Percentiles rank a stretch among this genome's conserved stretches.
Evolutionary conservation across 192 early-diverging fungal species (phyloP).

Genomic region (Chytriomyces sp.): DNA sequence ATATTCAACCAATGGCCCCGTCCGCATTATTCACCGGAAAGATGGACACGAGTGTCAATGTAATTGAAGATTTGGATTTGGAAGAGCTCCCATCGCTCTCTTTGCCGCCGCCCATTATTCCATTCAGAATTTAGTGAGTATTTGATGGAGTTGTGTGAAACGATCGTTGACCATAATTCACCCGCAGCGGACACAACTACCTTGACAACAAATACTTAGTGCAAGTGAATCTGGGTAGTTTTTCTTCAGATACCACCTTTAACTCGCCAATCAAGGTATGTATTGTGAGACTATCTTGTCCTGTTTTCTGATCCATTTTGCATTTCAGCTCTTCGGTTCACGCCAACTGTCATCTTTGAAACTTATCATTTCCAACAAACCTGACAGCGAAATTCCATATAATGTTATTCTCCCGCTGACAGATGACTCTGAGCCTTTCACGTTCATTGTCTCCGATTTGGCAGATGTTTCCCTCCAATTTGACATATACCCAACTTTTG

Average conservation of each 20-base stretch:
- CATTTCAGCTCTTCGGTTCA: slow-evolving; percentile 44
- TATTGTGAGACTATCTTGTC: not conserved
- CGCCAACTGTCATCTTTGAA: slow-evolving; percentile 72
- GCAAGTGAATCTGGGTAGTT: slow-evolving; percentile 66
- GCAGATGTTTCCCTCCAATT: slow-evolving; percentile 84
- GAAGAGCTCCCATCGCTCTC: slow-evolving; percentile 91
- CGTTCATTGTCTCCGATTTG: slow-evolving; percentile 78
- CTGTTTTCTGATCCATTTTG: slow-evolving; percentile 1
- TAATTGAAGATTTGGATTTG: slow-evolving; percentile 73
- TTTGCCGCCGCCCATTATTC: slow-evolving; percentile 96
- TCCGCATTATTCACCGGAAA: slow-evolving; percentile 48
- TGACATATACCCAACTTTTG: slow-evolving; percentile 96
- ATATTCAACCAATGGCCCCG: slow-evolving; percentile 56
- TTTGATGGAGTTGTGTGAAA: slow-evolving; percentile 6
- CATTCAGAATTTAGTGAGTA: slow-evolving; percentile 88
- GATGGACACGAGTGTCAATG: slow-evolving; percentile 33
- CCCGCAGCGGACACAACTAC: slow-evolving; percentile 85
- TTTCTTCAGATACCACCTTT: slow-evolving; percentile 5
- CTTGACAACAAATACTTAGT: slow-evolving; percentile 88
- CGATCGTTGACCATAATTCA: not conserved
- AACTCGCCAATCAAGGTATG: slow-evolving; percentile 44
- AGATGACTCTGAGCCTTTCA: slow-evolving; percentile 79
- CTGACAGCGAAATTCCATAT: slow-evolving; percentile 88
- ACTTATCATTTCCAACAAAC: slow-evolving; percentile 85
- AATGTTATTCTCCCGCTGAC: slow-evolving; percentile 88